phyloP scores from a whole-genome alignment of 2,329 filamentous ascomycete species.

The Graphiopsis chlorocephala region DNA sequence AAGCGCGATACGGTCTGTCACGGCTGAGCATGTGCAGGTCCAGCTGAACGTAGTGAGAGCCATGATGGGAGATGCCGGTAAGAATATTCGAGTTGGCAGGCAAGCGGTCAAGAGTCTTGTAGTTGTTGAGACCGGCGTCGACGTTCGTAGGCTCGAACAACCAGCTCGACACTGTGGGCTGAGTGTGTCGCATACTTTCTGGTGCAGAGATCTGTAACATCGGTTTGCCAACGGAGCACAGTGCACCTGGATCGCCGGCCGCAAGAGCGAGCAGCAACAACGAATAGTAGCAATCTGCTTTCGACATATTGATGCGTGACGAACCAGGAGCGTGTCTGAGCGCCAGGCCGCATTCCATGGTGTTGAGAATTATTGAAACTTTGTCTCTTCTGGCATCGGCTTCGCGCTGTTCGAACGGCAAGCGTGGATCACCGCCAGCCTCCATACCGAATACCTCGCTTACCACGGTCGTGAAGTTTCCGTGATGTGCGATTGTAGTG shows the following conservation, averaged over 20 bases:
- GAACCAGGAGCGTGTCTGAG: conserved; percentile 31
- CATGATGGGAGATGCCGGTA: conserved; percentile 33
- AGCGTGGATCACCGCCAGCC: conserved; percentile 41
- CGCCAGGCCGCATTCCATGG: conserved; percentile 39
- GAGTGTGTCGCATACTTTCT: neutral
- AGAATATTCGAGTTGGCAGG: conserved; percentile 21
- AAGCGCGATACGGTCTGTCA: conserved; percentile 32
- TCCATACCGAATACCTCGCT: conserved; percentile 41
- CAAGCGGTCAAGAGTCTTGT: conserved; percentile 31
- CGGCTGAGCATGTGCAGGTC: conserved; percentile 41
- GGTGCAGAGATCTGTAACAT: conserved; percentile 22
- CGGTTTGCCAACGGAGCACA: conserved; percentile 38
- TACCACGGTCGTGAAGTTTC: conserved; percentile 36
- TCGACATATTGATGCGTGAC: conserved; percentile 26
- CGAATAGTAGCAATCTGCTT: conserved; percentile 43
- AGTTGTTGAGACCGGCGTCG: conserved; percentile 35
- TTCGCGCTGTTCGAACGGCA: conserved; percentile 39
- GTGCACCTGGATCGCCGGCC: conserved; percentile 40
- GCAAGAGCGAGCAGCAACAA: conserved; percentile 41
- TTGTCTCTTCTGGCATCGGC: conserved; percentile 46
- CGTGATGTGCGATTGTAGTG: conserved; percentile 25
- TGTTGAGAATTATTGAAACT: conserved; percentile 42
- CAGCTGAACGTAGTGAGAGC: conserved; percentile 40
- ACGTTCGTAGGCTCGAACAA: conserved; percentile 34
- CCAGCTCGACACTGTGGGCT: conserved; percentile 25